These are phyloP conservation scores for Alternaria hordeiaustralica DNA, from an alignment of 2,329 filamentous ascomycete species.

Conservation along the genomic window DNA sequence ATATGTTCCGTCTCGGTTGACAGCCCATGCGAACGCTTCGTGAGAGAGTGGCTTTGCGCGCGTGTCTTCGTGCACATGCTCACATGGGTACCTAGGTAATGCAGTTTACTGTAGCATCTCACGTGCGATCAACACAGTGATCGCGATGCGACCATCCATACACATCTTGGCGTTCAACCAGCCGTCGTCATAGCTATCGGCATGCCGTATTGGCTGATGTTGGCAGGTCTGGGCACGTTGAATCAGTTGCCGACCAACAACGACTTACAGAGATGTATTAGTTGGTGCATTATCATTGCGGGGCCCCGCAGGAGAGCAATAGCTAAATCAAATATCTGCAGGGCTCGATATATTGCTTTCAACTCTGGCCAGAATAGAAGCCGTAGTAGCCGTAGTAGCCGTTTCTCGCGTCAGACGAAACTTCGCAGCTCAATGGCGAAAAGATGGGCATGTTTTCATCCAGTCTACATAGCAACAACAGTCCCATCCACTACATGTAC, in stretches of 20 bases:
- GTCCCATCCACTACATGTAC: slow-evolving; percentile 14
- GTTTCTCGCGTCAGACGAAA: not conserved
- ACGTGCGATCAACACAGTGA: not conserved
- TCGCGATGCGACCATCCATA: not conserved
- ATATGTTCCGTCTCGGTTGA: not conserved
- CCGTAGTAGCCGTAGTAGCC: not conserved
- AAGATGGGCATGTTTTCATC: not conserved
- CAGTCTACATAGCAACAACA: slow-evolving; percentile 9
- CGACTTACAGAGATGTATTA: not conserved
- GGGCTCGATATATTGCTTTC: not conserved
- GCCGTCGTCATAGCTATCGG: slow-evolving; percentile 16
- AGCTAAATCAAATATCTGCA: not conserved
- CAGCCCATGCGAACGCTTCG: not conserved
- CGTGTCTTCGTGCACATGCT: not conserved
- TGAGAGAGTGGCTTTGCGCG: not conserved
- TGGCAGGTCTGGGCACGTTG: slow-evolving; percentile 1
- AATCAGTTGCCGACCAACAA: not conserved
- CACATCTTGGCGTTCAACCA: not conserved
- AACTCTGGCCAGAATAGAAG: not conserved
- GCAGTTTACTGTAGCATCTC: not conserved
- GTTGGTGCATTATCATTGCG: not conserved
- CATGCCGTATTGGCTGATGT: slow-evolving; percentile 18
- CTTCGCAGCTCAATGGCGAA: not conserved
- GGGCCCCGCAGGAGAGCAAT: not conserved
- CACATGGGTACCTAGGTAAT: too few species aligned